A percentile compares a stretch with the other conserved stretches of the same genome.
phyloP scores from a whole-genome alignment of 768 basidiomycete species.

The Macrolepiota dolichaula region DNA sequence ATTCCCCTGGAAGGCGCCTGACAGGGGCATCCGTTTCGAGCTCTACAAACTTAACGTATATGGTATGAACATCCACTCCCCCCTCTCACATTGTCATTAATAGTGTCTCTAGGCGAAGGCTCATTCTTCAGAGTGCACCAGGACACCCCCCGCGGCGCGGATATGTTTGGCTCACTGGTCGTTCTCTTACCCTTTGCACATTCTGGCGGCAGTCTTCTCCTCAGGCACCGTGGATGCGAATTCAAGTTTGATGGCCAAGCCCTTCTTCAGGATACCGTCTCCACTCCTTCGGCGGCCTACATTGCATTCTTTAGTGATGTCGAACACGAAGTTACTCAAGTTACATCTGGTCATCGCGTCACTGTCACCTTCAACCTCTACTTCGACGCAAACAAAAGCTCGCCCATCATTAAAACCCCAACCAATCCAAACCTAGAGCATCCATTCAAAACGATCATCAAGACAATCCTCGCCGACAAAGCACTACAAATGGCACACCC shows the following conservation, averaged over 20 bases:
- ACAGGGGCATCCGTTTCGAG: constrained; percentile 24
- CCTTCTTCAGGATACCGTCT: neutral
- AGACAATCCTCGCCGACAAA: neutral
- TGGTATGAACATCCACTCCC: constrained; percentile 21
- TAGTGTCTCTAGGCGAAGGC: constrained; percentile 16
- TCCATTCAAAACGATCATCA: constrained; percentile 5
- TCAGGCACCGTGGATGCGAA: constrained; percentile 21
- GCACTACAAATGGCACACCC: constrained; percentile 3
- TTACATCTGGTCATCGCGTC: constrained; percentile 33
- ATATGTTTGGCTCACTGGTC: constrained; percentile 49
- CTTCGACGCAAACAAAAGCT: constrained; percentile 12
- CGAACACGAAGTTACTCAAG: constrained; percentile 30
- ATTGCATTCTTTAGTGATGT: constrained; percentile 20
- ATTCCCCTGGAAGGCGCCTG: constrained; percentile 17
- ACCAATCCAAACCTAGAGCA: constrained; percentile 8
- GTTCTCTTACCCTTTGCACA: constrained; percentile 40
- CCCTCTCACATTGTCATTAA: neutral
- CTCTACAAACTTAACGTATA: constrained; percentile 47
- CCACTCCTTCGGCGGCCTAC: constrained; percentile 27
- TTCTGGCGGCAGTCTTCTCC: constrained; percentile 37
- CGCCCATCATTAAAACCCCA: neutral
- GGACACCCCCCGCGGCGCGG: constrained; percentile 32
- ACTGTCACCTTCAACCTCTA: constrained; percentile 42
- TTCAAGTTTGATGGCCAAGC: neutral
- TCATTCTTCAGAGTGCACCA: constrained; percentile 29